A percentile compares a stretch with the other conserved stretches of the same genome.
phyloP scores from a whole-genome alignment of 2,329 filamentous ascomycete species.

The Colletotrichum sidae region DNA sequence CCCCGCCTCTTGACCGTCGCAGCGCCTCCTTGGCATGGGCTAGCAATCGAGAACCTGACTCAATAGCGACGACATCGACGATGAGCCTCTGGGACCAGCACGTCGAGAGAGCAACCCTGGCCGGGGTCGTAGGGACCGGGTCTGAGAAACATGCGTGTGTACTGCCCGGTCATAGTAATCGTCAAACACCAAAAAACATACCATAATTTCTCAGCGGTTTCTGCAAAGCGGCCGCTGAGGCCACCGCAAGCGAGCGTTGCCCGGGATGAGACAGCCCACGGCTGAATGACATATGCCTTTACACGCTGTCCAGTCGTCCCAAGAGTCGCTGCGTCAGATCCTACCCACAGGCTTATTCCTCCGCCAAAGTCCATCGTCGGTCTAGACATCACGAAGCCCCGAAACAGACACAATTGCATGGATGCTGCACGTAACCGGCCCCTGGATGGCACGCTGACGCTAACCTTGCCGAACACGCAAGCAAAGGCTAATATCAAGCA shows the following conservation, averaged over 20 bases:
- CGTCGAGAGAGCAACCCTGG: neutral
- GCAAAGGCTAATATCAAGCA: conserved; percentile 13
- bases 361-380: conserved; percentile 4
- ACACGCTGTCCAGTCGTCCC: conserved; percentile 21
- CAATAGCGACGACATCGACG: conserved; percentile 16
- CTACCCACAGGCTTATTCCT: neutral
- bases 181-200: conserved; percentile 2
- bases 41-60: neutral
- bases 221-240: conserved; percentile 9
- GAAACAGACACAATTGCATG: neutral
- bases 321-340: conserved; percentile 8
- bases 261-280: neutral
- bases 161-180: neutral
- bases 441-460: conserved; percentile 18
- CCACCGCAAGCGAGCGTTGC: conserved; percentile 3
- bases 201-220: neutral
- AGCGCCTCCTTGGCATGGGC: conserved; percentile 15
- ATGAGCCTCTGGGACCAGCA: neutral
- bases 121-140: neutral
- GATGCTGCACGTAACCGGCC: conserved; percentile 10
- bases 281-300: conserved; percentile 21
- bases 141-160: neutral
- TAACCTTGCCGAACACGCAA: conserved; percentile 26
- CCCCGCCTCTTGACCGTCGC: conserved; percentile 32
- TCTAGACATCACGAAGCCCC: conserved; percentile 7